Evolutionary conservation across 1,284 basidiomycete species (phyloP), one percentile per base, ranked within the genome.

Genomic region (Leccinum ponderosum): DNA sequence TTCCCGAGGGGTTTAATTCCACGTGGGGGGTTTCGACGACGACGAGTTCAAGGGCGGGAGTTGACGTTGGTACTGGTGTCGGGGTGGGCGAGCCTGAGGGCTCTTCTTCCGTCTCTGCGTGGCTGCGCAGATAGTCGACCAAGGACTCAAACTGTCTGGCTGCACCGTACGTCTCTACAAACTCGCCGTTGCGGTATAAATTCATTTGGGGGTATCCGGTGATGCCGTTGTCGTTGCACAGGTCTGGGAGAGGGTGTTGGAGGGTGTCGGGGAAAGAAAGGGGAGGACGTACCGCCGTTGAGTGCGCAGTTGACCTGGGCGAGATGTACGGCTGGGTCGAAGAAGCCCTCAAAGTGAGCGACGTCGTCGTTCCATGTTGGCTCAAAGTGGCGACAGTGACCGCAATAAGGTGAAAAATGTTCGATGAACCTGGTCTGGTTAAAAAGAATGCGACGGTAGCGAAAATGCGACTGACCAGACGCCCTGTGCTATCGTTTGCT

Each of bases 301-400:
- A 89, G 81, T 0, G 87, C 81, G 71, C 95, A 97, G 75, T 97
- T 89, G 50, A 97, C 89, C 71, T 95, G 94, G 0, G 90, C 94
- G 61, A 95, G 81, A 59, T 85, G 83, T 11, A 97, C 86, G 8
- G 81, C 80, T 0, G 88, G 81, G 68, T 83, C 74, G 44, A 82
- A 75, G 42, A 83, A 78, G 50, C 75, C 73, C 62, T 85, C 80
- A 59, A 85, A 86, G 39, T 89, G 83, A 29, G 78, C 74, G 1
- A 84, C 84, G 3, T 98, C 80, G 55, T 87, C 77, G 39, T 85
- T 80, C 95, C 96, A 99, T 35, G 89, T 94, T 0, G 95, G 93
- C 8, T 87, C 85, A 66, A 95, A 94, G 0, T 75, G 67, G 47
- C 80, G 82, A 75, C 94, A 95, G 70, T 95, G 93, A n/a, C 73